phyloP scores from a whole-genome alignment of 176 grass and related monocot species.

The Olyra latifolia region DNA sequence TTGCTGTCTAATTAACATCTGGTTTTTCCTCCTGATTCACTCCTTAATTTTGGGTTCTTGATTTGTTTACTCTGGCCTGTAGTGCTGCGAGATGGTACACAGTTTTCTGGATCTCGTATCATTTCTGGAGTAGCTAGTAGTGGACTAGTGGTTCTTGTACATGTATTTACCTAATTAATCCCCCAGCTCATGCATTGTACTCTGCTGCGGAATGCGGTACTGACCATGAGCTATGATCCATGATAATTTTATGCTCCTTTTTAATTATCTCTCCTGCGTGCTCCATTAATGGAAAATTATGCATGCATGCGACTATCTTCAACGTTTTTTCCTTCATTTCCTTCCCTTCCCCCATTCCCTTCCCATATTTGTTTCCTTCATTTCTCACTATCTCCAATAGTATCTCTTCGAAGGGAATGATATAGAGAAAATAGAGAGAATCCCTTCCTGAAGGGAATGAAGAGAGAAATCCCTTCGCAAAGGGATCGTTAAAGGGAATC shows the following conservation, averaged over 20 bases:
- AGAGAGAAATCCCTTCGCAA: no score
- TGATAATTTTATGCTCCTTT: conserved; percentile 58
- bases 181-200: conserved; percentile 43
- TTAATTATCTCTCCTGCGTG: not conserved
- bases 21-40: not conserved
- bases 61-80: conserved; percentile 12
- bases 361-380: no score
- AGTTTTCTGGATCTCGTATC: conserved; percentile 38
- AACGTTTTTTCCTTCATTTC: no score
- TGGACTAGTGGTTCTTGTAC: conserved; percentile 54
- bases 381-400: no score
- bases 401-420: no score
- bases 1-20: conserved; percentile 44
- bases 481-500: no score
- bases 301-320: not conserved
- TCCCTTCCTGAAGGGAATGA: no score
- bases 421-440: no score
- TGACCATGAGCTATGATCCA: conserved; percentile 29
- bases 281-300: conserved; percentile 31
- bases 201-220: conserved; percentile 32
- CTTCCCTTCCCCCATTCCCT: no score
- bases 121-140: no score
- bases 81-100: conserved; percentile 41
- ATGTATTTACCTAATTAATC: conserved; percentile 48
- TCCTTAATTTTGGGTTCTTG: conserved; percentile 27